A percentile compares a stretch with the other conserved stretches of the same genome.
Evolutionary conservation across 495 filamentous ascomycete genomes (phyloP).

Genomic region (Talaromyces proteolyticus): DNA sequence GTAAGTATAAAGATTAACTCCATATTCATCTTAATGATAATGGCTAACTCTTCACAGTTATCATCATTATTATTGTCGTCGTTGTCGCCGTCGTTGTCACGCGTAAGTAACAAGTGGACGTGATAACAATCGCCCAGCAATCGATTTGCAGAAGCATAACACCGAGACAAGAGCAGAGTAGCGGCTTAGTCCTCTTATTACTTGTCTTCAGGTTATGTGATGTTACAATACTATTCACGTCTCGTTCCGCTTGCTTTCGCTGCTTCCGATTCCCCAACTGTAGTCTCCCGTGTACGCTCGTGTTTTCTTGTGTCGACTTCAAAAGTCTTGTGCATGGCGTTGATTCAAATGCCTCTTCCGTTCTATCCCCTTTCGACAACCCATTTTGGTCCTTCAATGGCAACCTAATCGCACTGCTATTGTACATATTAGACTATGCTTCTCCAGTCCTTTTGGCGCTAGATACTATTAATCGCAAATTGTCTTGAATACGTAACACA

Average conservation of each 20-base stretch:
- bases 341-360: too few relatives aligned
- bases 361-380: background rate
- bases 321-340: slow-evolving; percentile 5
- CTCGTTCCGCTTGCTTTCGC: background rate
- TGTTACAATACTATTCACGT: background rate
- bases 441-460: slow-evolving; percentile 22
- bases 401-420: slow-evolving; percentile 2
- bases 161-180: too few relatives aligned
- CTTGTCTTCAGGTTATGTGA: too few relatives aligned
- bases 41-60: slow-evolving; percentile 22
- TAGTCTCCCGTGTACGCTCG: slow-evolving; percentile 1
- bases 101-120: slow-evolving; percentile 13
- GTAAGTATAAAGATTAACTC: slow-evolving; percentile 61
- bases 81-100: slow-evolving; percentile 45
- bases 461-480: slow-evolving; percentile 12
- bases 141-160: background rate
- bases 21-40: background rate
- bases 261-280: slow-evolving; percentile 5
- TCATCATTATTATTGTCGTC: slow-evolving; percentile 46
- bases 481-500: background rate
- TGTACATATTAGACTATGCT: slow-evolving; percentile 9
- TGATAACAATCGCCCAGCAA: background rate
- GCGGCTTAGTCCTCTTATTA: too few relatives aligned
- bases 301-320: background rate
- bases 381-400: background rate